Base-by-base conservation (phyloP, 352 stramenopile species). In the Phytophthora brassicae region DNA sequence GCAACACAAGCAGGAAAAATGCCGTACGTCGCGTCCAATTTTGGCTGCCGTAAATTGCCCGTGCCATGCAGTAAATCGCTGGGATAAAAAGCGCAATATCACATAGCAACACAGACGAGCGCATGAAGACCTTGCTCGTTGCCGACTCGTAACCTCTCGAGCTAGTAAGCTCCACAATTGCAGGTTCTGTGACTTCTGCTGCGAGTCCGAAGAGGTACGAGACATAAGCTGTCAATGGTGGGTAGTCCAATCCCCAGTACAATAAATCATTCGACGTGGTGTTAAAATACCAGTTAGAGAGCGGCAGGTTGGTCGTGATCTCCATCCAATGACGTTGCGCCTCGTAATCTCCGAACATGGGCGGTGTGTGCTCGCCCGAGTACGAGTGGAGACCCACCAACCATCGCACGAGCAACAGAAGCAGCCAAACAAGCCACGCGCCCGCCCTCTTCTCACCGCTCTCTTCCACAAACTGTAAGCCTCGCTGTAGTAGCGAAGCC, bases 271-370 rank as follows among this genome's bases (percentile, higher is more conserved):
- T 97, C 28, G 64, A 51, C 1, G 77, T 84, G 19, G 84, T 78
- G 54, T 95, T 97, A 65, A 89, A 92, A 68, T 99, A 99, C 97
- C 97, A 99, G 46, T 98, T 81, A 3, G 73, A 84, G 12, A 98
- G 50, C 1, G 96, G 96, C 52, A 99, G 61, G 53, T 97, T 79
- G 41, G 85, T 83, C 24, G 97, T 99, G 45, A 99, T 81, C 80
- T 99, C 97, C 96, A 99, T 99, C 97, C 97, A 99, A 76, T 99
- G 97, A 31, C 97, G 90, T 74, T 99, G 97, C 3, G 97, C 97
- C 70, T 99, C 97, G 75, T 97, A 99, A 72, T 99, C 97, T 33
- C 97, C 97, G 64, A 95, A 97, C 79, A 96, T 91, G 16, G 90
- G 88, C 42, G 84, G 74, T 31, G 69, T 90, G 44, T 53, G 49